Percentiles rank a stretch among this genome's conserved stretches.
phyloP scores from a whole-genome alignment of 768 basidiomycete species.

The Lentinula guzmanii region DNA sequence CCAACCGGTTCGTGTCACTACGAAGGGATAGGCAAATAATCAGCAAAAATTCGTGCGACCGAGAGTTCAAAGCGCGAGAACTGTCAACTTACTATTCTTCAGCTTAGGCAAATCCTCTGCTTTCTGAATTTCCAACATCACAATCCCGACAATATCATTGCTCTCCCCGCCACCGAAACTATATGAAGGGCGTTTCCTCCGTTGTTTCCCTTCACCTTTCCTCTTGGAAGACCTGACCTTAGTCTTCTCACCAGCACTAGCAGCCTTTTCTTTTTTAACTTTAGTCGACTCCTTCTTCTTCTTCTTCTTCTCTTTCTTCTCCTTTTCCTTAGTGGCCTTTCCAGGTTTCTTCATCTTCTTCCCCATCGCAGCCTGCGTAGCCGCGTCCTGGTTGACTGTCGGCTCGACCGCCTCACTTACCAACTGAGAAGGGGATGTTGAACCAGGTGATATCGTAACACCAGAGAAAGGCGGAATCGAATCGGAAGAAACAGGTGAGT shows the following conservation, averaged over 20 bases:
- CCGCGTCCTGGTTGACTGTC: background rate
- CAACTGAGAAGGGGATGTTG: background rate
- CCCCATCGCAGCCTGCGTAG: background rate
- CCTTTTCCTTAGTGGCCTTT: background rate
- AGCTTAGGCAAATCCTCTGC: constrained; percentile 82
- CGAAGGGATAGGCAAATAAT: background rate
- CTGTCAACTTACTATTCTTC: constrained; percentile 67
- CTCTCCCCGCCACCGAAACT: constrained; percentile 49
- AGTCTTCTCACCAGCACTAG: background rate
- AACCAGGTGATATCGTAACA: background rate
- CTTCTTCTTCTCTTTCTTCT: constrained; percentile 17
- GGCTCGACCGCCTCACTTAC: background rate
- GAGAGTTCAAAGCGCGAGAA: background rate
- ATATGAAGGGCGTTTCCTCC: constrained; percentile 21
- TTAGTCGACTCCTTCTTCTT: background rate
- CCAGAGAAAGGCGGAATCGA: background rate
- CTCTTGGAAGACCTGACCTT: background rate
- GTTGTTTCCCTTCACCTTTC: background rate
- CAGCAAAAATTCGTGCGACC: background rate
- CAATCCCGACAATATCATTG: constrained; percentile 87
- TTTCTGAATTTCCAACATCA: constrained; percentile 85
- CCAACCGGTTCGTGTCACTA: constrained; percentile 83
- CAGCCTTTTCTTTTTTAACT: background rate
- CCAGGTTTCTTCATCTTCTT: background rate
- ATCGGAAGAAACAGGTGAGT: background rate